Percentiles rank a stretch among this genome's conserved stretches.
These are phyloP conservation scores for Penstemon barbatus DNA, from an alignment of 257 asterid genomes.

Conservation along the genomic window DNA sequence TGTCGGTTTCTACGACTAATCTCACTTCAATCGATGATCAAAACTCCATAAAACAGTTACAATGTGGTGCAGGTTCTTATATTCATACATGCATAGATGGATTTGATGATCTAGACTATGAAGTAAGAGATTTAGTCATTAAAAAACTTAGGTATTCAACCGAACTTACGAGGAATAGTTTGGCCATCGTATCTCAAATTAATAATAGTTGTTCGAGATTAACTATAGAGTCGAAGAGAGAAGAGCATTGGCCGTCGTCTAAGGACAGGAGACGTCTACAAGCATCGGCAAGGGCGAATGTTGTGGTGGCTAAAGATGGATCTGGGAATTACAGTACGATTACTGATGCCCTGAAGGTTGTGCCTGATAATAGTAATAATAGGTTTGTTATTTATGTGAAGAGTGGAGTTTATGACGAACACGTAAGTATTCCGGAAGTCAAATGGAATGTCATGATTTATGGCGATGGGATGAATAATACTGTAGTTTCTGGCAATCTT, in stretches of 20 bases:
- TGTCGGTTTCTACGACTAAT: neutral
- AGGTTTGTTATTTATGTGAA: slow-evolving; percentile 30
- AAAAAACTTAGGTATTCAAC: slow-evolving; percentile 15
- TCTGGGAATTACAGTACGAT: slow-evolving; percentile 25
- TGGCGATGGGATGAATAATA: slow-evolving; percentile 31
- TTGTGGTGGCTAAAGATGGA: slow-evolving; percentile 37
- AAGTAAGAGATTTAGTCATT: neutral
- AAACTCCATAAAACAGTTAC: neutral
- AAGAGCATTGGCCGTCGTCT: slow-evolving; percentile 1
- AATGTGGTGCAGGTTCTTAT: slow-evolving; percentile 19
- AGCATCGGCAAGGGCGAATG: neutral
- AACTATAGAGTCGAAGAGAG: neutral
- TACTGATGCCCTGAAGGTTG: slow-evolving; percentile 23
- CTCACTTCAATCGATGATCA: neutral
- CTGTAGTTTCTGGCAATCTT: slow-evolving; percentile 18
- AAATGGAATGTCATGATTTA: slow-evolving; percentile 30
- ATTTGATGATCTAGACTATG: neutral
- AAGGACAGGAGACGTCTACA: neutral
- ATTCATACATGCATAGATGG: slow-evolving; percentile 28
- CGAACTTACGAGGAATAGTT: neutral
- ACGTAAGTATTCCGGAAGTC: slow-evolving; percentile 2
- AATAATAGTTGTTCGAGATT: neutral
- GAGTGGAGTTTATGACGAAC: slow-evolving; percentile 26
- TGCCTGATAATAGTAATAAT: neutral
- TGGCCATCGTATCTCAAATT: neutral